Evolutionary conservation across 257 asterid genomes (phyloP).

Genomic region (Solanum okadae): DNA sequence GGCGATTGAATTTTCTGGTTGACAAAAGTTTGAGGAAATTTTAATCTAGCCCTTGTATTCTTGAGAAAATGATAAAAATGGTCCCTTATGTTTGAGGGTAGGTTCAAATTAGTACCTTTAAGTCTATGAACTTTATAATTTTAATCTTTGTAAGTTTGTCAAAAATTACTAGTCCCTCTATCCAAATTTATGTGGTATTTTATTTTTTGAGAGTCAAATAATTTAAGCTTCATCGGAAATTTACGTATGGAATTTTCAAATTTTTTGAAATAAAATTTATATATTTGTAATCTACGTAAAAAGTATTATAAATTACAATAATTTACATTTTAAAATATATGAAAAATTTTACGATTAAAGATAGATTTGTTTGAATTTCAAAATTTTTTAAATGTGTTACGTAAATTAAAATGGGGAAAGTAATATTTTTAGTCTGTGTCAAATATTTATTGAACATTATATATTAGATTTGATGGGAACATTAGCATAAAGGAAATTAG

Average conservation of each 20-base stretch:
- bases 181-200: fast-evolving
- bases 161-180: not conserved
- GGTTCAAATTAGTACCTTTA: not conserved
- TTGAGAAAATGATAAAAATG: not conserved
- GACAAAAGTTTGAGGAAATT: not conserved
- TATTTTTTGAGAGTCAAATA: fast-evolving
- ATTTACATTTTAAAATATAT: too few relatives aligned
- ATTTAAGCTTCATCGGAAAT: fast-evolving
- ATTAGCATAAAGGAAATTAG: not conserved
- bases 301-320: too few relatives aligned
- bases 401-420: too few relatives aligned
- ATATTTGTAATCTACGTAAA: too few relatives aligned
- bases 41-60: not conserved
- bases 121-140: too few relatives aligned
- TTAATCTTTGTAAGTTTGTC: not conserved
- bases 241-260: fast-evolving
- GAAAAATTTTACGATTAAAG: fast-evolving
- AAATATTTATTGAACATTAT: not conserved
- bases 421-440: not conserved
- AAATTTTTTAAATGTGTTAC: fast-evolving
- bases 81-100: not conserved
- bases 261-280: too few relatives aligned
- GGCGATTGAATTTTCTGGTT: not conserved
- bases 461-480: not conserved
- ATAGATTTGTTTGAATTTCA: fast-evolving